Evolutionary conservation across 106 monocot genomes (phyloP).

Genomic region (Dioscorea dumetorum): DNA sequence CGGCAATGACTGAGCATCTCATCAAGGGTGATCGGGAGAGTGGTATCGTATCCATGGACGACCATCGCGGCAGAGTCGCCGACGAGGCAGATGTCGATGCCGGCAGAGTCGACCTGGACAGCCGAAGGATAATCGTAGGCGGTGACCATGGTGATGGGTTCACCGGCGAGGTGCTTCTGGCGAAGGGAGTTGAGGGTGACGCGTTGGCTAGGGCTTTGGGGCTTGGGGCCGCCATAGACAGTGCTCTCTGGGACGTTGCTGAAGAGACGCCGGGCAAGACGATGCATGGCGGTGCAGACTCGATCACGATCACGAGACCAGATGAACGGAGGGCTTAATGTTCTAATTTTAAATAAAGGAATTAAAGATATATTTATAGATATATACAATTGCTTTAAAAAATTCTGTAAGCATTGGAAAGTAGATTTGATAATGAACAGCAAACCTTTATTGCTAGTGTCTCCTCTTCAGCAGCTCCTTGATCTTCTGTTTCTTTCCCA

Average conservation of each 20-base stretch:
- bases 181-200: conserved; percentile 65
- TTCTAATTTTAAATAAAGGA: no score
- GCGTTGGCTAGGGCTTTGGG: conserved; percentile 38
- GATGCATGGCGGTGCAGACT: background rate
- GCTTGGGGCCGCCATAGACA: conserved; percentile 86
- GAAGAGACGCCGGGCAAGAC: conserved; percentile 28
- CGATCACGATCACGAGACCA: no score
- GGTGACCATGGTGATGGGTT: conserved; percentile 91
- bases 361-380: no score
- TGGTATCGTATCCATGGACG: conserved; percentile 97
- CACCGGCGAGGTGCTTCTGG: conserved; percentile 59
- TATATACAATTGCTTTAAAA: background rate
- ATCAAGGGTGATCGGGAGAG: conserved; percentile 86
- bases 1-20: conserved; percentile 93
- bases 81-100: conserved; percentile 83
- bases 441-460: conserved; percentile 70
- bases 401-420: background rate
- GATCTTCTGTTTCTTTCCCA: conserved; percentile 25
- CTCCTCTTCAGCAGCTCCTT: conserved; percentile 45
- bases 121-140: conserved; percentile 99
- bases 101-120: conserved; percentile 74
- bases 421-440: background rate
- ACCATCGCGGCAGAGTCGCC: conserved; percentile 99
- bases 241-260: conserved; percentile 86
- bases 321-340: no score